Evolutionary conservation across 2,329 filamentous ascomycete genomes (phyloP), one percentile per base, ranked within the genome.

Genomic region (Calycina marina): DNA sequence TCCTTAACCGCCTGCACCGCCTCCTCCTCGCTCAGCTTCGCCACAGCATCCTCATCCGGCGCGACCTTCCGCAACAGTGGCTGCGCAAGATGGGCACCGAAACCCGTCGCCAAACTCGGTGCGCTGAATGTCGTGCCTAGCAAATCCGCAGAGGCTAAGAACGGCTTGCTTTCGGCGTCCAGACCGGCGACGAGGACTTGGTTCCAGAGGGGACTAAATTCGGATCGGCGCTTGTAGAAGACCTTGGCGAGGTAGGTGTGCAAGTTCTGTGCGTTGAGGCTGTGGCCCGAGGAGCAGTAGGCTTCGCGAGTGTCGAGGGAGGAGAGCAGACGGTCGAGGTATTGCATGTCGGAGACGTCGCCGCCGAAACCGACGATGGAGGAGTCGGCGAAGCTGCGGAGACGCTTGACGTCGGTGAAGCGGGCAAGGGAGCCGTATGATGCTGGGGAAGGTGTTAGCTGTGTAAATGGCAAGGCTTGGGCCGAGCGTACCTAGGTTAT

Each of bases 291-390:
- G 36, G 62, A 54, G 34, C 58, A 52, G 66, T 98, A 96, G 54
- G 84, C 79, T 66, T 96, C 86, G 56, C 79, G 70, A 57, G 92
- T 84, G 55, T 81, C 75, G 49, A 96, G 78, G 41, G 82, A 79
- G 52, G 71, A 77, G 47, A 98, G 77, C 52, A 93, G 74, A 48
- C 90, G 77, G 70, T 93, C 81, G 46, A 98, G 75, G 65, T 92
- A 92, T 66, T 98, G 90, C 90, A 98, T 96, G 65, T 98, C 90
- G 43, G 83, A 93, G 49, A 98, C 78, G 63, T 98, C 90, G 57
- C 90, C 90, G 56, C 85, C 84, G 62, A 96, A 93, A 50, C 90
- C 90, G 52, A 98, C 69, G 39, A 96, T 72, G 17, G 84, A 77
- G 43, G 77, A 73, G 44, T 76, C 68, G 60, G 85, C 83, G 60